phyloP scores from a whole-genome alignment of 805 yeast genomes.

The Ogataea trehalophila region DNA sequence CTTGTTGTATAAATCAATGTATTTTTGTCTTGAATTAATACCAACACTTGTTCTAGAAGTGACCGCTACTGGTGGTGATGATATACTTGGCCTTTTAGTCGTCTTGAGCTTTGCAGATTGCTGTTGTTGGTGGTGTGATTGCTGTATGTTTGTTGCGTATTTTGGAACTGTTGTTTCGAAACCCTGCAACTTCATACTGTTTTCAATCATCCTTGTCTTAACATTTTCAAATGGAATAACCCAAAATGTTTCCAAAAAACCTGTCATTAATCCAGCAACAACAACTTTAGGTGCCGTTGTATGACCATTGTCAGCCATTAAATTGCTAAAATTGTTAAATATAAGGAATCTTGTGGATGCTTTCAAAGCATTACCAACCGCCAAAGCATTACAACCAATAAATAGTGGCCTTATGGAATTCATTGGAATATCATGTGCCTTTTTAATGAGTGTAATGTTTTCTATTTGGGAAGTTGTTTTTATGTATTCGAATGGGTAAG shows the following conservation, averaged over 20 bases:
- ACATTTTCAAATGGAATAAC: conserved; percentile 89
- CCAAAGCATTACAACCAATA: conserved; percentile 70
- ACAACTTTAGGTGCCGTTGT: conserved; percentile 76
- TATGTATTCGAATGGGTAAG: conserved; percentile 68
- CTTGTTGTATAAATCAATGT: conserved; percentile 36
- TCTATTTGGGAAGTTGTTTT: conserved; percentile 63
- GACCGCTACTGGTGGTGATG: background rate
- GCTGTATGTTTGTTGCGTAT: conserved; percentile 1
- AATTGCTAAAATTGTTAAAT: conserved; percentile 69
- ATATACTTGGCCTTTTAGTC: conserved; percentile 11
- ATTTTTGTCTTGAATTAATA: conserved; percentile 12
- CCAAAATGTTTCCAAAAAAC: conserved; percentile 73
- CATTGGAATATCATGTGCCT: conserved; percentile 32
- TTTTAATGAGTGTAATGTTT: conserved; percentile 31
- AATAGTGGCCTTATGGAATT: conserved; percentile 30
- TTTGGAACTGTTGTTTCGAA: conserved; percentile 21
- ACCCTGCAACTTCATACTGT: conserved; percentile 38
- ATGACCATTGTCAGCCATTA: conserved; percentile 56
- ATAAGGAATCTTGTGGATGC: conserved; percentile 68
- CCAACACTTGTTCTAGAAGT: too few relatives aligned
- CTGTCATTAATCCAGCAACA: conserved; percentile 81
- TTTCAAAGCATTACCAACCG: conserved; percentile 69
- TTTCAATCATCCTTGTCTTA: conserved; percentile 76
- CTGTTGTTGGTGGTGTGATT: conserved; percentile 11
- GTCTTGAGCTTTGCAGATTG: conserved; percentile 16